Conservation (phyloP, 1,284 basidiomycete species). For the Fomitopsis betulina region DNA sequence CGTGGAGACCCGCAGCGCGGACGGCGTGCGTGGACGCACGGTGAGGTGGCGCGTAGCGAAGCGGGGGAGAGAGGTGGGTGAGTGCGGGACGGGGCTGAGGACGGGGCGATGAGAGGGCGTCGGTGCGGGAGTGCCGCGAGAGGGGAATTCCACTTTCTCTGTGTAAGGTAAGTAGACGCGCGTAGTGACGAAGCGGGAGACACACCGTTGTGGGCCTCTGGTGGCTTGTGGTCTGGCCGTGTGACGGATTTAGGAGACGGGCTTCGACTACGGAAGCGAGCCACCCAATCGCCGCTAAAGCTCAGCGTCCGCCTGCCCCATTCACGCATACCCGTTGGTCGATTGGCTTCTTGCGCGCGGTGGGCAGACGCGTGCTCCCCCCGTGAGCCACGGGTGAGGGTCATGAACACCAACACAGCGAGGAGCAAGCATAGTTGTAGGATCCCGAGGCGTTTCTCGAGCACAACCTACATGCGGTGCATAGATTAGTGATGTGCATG, state of each 20-base stretch:
- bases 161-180: slow-evolving; percentile 1
- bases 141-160: slow-evolving; percentile 20
- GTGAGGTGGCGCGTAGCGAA: slow-evolving; percentile 9
- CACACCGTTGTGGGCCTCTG: neutral
- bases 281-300: slow-evolving; percentile 51
- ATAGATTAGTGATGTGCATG: neutral
- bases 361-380: slow-evolving; percentile 32
- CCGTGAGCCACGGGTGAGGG: slow-evolving; percentile 75
- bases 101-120: slow-evolving; percentile 6
- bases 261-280: slow-evolving; percentile 36
- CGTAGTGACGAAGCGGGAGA: too few relatives aligned
- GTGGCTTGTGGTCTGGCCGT: neutral
- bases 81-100: slow-evolving; percentile 6
- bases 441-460: slow-evolving; percentile 82
- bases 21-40: slow-evolving; percentile 24
- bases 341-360: slow-evolving; percentile 15
- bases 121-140: slow-evolving; percentile 9
- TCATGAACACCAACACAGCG: slow-evolving; percentile 78
- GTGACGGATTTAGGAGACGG: slow-evolving; percentile 17
- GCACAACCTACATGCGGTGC: slow-evolving; percentile 48
- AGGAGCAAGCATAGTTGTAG: slow-evolving; percentile 79
- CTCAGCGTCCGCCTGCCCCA: slow-evolving; percentile 54
- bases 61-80: slow-evolving; percentile 13
- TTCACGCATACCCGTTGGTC: slow-evolving; percentile 35
- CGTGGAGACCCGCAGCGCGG: slow-evolving; percentile 16